Evolutionary conservation across 805 yeast species (phyloP), one percentile per base, ranked within the genome.

Genomic region (Saturnispora quitensis): DNA sequence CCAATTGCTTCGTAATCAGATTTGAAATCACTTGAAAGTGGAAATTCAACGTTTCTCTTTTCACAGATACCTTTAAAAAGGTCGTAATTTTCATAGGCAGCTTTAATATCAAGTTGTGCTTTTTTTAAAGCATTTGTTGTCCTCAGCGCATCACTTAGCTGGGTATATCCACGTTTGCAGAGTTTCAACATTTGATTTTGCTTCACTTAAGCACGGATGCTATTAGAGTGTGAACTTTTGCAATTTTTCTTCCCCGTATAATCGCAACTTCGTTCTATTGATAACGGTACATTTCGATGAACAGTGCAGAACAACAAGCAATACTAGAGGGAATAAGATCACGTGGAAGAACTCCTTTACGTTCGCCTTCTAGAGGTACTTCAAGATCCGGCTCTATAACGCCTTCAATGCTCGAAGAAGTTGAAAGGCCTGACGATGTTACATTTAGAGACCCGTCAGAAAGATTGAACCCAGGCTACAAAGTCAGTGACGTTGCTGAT

Each of bases 391-490:
- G 24, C 1, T 51, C 55, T 17, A n/a, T 24, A 8, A 27, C 53
- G 1, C 50, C 53, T 12, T 35, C 53, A 7, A 53, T 47, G 9
- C 18, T 40, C 8, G 58, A 55, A 35, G 52, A 51, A 7, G 18
- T 31, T 7, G 31, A 27, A 20, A 48, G 54, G 22, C 56, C 55
- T 5, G 51, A 85, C 81, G 77, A 86, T 0, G 81, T 86, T 42
- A 73, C 86, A 46, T 76, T 78, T 50, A 86, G 81, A 58, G 90
- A 86, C 59, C 95, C 95, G 0, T 81, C 82, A 55, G 85, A 82
- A 59, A 68, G 93, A 53, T 63, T 84, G 35, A 18, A 24, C 18
- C 25, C 40, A n/a, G 28, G 33, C 22, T 45, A 42, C 24, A 42
- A 20, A 24, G 28, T 27, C 18, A 33, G 34, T 27, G 59, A 56